Evolutionary conservation across 768 basidiomycete genomes (phyloP), one percentile per base, ranked within the genome.

Genomic region (Phaeolepiota aurea): DNA sequence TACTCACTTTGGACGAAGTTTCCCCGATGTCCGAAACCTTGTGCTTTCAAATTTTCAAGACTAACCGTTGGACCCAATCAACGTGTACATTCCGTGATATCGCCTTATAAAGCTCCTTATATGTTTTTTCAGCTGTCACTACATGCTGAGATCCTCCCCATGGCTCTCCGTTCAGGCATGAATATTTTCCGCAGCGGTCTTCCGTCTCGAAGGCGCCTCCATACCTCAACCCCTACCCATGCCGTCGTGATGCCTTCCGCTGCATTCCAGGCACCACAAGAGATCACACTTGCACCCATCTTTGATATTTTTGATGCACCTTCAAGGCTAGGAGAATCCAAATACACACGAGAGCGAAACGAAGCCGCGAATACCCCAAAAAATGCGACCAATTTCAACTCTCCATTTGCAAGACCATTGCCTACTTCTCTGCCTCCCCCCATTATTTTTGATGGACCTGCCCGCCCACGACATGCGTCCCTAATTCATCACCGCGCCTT

Each of bases 231-330:
- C 14, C 38, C 47, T 3, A 55, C 39, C 30, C 53, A 48, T 14
- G 53, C 54, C n/a, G 42, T 47, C 13, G 42, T 44, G 37, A 45
- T 54, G 32, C 48, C 51, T 23, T 32, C 50, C n/a, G 30, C 54
- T 33, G 38, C 44, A 9, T 37, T 47, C 22, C 38, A 36, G 15
- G 51, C 53, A 22, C 28, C 51, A 21, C 47, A 58, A 34, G 58
- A 59, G 39, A 51, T 56, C 16, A 50, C 47, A 12, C 41, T 56
- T 14, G 55, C 55, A 9, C 59, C 57, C 32, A 69, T 72, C 36
- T 65, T 69, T 45, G 74, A 76, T 51, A 72, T 77, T 43, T 73
- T 74, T 49, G 73, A 76, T 43, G 72, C 63, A 16, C 69, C 72
- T 1, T 54, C 55, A 22, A 55, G 55, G 20, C 62, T 71, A 15